Base-by-base conservation (phyloP, 2,329 filamentous ascomycete genomes). In the Neophaeococcomyces mojaviensis region DNA sequence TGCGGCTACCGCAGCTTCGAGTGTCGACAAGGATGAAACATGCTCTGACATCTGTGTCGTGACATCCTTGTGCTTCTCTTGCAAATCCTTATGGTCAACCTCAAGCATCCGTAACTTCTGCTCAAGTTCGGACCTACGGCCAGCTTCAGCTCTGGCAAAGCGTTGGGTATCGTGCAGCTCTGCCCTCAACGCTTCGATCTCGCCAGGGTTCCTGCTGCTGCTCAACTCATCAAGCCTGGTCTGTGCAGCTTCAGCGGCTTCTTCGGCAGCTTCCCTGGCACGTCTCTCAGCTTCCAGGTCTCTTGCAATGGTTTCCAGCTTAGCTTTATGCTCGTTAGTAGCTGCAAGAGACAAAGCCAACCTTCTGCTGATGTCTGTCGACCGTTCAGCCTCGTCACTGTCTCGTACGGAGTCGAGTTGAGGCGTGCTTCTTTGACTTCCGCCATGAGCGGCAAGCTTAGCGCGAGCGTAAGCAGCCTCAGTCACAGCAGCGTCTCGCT, bases 381-480 rank as follows among this genome's bases (percentile, higher is more conserved):
- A 75, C 22, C 86, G 80, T 41, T 85, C 82, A 12, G 76, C 76
- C 20, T 68, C 67, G 41, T 86, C 83, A 31, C 79, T 72, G 40
- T 82, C 79, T 3, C 67, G 77, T 44, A 65, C 61, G 53, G 46
- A 73, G 37, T 81, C 80, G 2, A 78, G 64, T 59, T 80, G 73
- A 46, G 83, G 68, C 33, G 79, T 76, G 58, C 73, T 74, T 39
- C 55, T 50, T 45, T 56, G 53, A 44, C 55, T 59, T 46, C 80
- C 76, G 31, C 77, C 81, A 52, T 88, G 84, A 6, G 88, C 89
- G 24, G 89, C 89, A 42, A 96, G 71, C 61, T 88, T 96, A 2
- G 94, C 88, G 61, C 94, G 95, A 28, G 89, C 87, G 65, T 97
- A 97, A 0, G 92, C 85, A 1, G 92, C 92, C 68, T 98, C 94